Base-by-base conservation (phyloP, 1,284 basidiomycete genomes). In the Garcileccinum viscosum region DNA sequence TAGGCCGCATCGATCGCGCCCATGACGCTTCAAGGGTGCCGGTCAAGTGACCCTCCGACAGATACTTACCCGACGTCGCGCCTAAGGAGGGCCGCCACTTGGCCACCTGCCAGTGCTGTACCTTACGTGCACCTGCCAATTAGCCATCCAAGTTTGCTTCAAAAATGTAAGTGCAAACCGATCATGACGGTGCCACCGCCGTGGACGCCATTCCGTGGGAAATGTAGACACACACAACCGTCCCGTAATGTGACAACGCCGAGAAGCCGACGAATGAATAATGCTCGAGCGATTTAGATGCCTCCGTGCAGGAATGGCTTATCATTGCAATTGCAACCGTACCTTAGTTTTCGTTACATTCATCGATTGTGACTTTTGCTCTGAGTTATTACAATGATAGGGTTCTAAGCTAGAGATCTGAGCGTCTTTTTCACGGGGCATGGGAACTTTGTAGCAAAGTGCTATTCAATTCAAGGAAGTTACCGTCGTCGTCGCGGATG, bases 1-100 rank as follows among this genome's bases (percentile, higher is more conserved):
- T 50, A 50, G 24, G 47, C 58, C 40, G 27, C 62, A 44, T 32
- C 30, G 62, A 44, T 32, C 30, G 62, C 62, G 62, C 62, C 62
- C 62, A 53, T 63, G 40, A 62, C 62, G 61, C 40, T 53, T 53
- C 27, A 56, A 56, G 50, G 50, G 24, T 53, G 24, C 50, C 50
- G 24, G 50, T 53, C 15, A 56, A 22, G 53, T 56, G n/a, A n/a
- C n/a, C n/a, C 53, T 37, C 63, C 47, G 50, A 56, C 66, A 40
- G 66, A 37, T 32, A 30, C 17, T 56, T 56, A 24, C 35, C 66
- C 47, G 63, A 70, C 17, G 24, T 66, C 42, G 56, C n/a, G 69
- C 64, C 30, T 64, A 62, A 62, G 27, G n/a, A 5, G 33, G 33
- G 12, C 19, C 50, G 50, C 50, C 47, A 53, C 33, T n/a, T 9